Evolutionary conservation across 768 basidiomycete genomes (phyloP).

Genomic region (Mycena epipterygia): DNA sequence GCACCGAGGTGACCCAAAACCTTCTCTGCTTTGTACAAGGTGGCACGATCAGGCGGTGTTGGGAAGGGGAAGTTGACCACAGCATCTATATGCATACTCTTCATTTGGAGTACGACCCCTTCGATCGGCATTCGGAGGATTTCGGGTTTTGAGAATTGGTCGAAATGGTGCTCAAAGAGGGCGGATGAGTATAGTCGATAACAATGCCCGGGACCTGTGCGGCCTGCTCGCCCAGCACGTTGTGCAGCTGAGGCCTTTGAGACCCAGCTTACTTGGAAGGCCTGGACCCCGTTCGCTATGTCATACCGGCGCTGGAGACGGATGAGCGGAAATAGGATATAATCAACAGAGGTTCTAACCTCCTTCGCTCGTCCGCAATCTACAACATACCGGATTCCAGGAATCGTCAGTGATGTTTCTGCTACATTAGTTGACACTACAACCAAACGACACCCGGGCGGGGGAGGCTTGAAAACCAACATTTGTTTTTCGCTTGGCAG

Average conservation of each 20-base stretch:
- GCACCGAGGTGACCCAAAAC: slow-evolving; percentile 88
- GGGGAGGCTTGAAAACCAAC: slow-evolving; percentile 90
- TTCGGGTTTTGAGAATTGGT: slow-evolving; percentile 89
- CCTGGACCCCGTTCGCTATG: slow-evolving; percentile 83
- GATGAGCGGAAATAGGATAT: not conserved
- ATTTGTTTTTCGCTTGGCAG: slow-evolving; percentile 95
- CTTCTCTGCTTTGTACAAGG: slow-evolving; percentile 85
- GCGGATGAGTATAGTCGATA: slow-evolving; percentile 97
- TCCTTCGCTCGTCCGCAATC: slow-evolving; percentile 97
- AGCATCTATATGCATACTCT: slow-evolving; percentile 97
- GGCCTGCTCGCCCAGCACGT: slow-evolving; percentile 95
- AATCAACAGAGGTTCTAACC: slow-evolving; percentile 57
- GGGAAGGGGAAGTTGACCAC: slow-evolving; percentile 99
- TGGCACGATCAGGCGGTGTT: slow-evolving; percentile 87
- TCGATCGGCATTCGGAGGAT: slow-evolving; percentile 97
- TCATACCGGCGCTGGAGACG: slow-evolving; percentile 83
- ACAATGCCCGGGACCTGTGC: slow-evolving; percentile 98
- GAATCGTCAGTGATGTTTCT: slow-evolving; percentile 97
- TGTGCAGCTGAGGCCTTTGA: slow-evolving; percentile 97
- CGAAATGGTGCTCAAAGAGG: slow-evolving; percentile 93
- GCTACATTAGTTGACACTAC: slow-evolving; percentile 97
- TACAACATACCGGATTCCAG: slow-evolving; percentile 97
- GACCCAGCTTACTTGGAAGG: slow-evolving; percentile 93
- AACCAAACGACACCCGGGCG: slow-evolving; percentile 85
- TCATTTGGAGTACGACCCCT: slow-evolving; percentile 98